phyloP scores from a whole-genome alignment of 805 yeast genomes.

The Candida multigemmis region DNA sequence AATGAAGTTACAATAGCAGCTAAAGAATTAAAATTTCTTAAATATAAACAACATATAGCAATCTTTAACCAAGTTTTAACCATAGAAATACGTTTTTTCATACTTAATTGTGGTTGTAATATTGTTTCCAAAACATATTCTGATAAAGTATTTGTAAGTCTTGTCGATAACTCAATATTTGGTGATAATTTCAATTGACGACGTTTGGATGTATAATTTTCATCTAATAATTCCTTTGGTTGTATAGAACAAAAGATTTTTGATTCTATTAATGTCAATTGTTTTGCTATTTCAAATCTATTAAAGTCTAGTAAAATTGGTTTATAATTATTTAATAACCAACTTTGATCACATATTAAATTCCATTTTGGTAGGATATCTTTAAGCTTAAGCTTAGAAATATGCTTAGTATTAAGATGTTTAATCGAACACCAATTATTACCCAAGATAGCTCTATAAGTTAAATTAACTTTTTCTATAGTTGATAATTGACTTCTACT shows the following conservation, averaged over 20 bases:
- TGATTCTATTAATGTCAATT: constrained; percentile 64
- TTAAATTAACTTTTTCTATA: constrained; percentile 41
- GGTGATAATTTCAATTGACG: constrained; percentile 52
- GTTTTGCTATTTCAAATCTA: constrained; percentile 70
- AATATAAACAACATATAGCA: constrained; percentile 61
- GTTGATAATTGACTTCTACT: constrained; percentile 28
- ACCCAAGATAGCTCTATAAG: constrained; percentile 45
- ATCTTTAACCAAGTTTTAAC: constrained; percentile 67
- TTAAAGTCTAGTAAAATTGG: constrained; percentile 49
- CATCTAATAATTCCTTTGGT: constrained; percentile 59
- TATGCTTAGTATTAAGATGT: constrained; percentile 20
- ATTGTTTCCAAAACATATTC: constrained; percentile 67
- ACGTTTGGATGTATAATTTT: constrained; percentile 52
- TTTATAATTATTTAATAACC: constrained; percentile 49
- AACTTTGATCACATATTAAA: constrained; percentile 41
- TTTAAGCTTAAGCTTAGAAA: constrained; percentile 20
- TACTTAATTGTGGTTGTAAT: constrained; percentile 40
- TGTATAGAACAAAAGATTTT: constrained; percentile 53
- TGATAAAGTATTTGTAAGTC: constrained; percentile 64
- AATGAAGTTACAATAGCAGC: constrained; percentile 73
- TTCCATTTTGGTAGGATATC: constrained; percentile 39
- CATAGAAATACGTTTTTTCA: constrained; percentile 43
- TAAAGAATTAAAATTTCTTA: constrained; percentile 69
- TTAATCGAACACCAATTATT: constrained; percentile 35
- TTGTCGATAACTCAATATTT: constrained; percentile 49